A percentile compares a stretch with the other conserved stretches of the same genome.
Evolutionary conservation across 176 grass and related monocot genomes (phyloP).

Genomic region (Oryza nivara): DNA sequence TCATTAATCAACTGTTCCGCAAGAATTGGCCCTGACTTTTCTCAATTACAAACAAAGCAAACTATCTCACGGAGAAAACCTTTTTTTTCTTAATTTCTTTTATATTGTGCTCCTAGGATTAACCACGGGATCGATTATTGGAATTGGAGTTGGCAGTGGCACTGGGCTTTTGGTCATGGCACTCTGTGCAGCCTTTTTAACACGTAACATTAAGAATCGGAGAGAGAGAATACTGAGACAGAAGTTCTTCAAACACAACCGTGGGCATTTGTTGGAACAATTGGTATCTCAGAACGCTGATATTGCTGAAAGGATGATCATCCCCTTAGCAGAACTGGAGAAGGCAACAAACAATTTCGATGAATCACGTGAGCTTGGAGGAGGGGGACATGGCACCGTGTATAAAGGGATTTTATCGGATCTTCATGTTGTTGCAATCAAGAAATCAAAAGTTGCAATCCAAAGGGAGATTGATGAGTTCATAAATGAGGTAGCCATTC

Average conservation of each 20-base stretch:
- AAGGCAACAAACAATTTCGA: conserved; percentile 19
- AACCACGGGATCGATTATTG: not conserved
- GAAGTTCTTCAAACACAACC: not conserved
- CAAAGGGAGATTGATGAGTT: conserved; percentile 20
- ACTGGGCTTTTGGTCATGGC: not conserved
- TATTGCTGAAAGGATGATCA: not conserved
- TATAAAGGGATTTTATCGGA: not conserved
- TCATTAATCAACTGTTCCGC: too few species aligned
- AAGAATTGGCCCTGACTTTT: too few species aligned
- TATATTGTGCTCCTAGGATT: not conserved
- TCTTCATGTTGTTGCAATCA: not conserved
- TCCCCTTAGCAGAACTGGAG: not conserved
- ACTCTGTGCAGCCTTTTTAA: not conserved
- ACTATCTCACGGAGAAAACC: not conserved
- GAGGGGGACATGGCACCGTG: not conserved
- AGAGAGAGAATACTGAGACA: not conserved
- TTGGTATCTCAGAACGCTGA: not conserved
- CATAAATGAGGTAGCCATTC: conserved; percentile 7
- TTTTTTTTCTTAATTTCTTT: too few species aligned
- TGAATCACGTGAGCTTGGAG: not conserved
- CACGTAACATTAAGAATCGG: not conserved
- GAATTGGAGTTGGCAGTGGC: not conserved
- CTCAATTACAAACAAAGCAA: too few species aligned
- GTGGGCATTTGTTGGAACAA: not conserved
- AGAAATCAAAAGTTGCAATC: not conserved